Percentiles rank a stretch among this genome's conserved stretches.
phyloP scores from a whole-genome alignment of 108 stramenopile species.

The Skeletonema tropicum region DNA sequence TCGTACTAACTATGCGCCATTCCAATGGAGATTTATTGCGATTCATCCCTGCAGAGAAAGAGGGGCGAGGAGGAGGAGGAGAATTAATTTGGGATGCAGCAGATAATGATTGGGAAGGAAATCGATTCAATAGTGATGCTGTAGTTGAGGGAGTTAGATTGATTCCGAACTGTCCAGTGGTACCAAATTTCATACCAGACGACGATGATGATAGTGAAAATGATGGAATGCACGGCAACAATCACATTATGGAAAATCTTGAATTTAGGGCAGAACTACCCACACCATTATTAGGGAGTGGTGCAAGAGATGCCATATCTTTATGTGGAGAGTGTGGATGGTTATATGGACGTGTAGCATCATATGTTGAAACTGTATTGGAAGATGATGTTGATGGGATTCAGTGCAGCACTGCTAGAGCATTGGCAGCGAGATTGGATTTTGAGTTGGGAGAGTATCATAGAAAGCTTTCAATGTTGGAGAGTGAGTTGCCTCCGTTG shows the following conservation, averaged over 20 bases:
- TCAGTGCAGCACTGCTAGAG: slow-evolving; percentile 68
- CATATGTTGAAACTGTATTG: slow-evolving; percentile 50
- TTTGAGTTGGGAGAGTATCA: slow-evolving; percentile 76
- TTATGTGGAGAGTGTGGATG: slow-evolving; percentile 87
- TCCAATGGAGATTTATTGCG: slow-evolving; percentile 27
- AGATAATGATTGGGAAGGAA: slow-evolving; percentile 7
- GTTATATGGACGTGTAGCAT: slow-evolving; percentile 67
- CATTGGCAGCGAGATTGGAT: slow-evolving; percentile 74
- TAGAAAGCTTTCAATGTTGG: slow-evolving; percentile 67
- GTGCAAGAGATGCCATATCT: slow-evolving; percentile 70
- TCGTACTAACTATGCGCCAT: slow-evolving; percentile 39
- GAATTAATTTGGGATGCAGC: slow-evolving; percentile 5
- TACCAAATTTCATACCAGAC: slow-evolving; percentile 7
- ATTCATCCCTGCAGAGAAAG: slow-evolving; percentile 33
- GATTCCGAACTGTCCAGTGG: slow-evolving; percentile 6
- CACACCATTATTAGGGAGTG: slow-evolving; percentile 61
- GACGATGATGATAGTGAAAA: slow-evolving; percentile 12
- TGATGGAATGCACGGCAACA: not conserved
- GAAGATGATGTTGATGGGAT: slow-evolving; percentile 45
- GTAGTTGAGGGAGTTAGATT: slow-evolving; percentile 22
- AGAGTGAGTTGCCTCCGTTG: slow-evolving; percentile 54
- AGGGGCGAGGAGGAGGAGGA: slow-evolving; percentile 1
- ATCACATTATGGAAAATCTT: slow-evolving; percentile 5
- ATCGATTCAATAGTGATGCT: slow-evolving; percentile 6
- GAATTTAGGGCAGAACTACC: slow-evolving; percentile 21